Evolutionary conservation across 768 basidiomycete genomes (phyloP).

Genomic region (Suillus tomentosus): DNA sequence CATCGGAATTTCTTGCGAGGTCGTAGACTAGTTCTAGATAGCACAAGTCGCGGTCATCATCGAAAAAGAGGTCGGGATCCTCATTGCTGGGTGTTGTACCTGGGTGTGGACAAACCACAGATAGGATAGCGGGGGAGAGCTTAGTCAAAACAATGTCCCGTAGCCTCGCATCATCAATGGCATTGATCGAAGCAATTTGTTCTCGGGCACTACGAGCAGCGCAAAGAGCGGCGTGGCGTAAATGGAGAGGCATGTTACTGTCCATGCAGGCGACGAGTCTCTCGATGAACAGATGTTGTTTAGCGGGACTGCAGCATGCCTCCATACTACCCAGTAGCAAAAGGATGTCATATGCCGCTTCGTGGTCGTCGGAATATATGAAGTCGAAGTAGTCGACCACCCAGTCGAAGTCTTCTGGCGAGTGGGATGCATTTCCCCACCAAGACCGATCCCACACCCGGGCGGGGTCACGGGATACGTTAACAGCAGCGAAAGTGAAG

Average conservation of each 20-base stretch:
- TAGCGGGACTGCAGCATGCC: neutral
- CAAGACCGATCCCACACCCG: too few species aligned
- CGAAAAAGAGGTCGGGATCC: accelerated
- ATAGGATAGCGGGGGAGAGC: neutral
- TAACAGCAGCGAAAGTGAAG: neutral
- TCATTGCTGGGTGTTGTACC: neutral
- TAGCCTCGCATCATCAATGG: neutral
- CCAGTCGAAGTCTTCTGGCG: neutral
- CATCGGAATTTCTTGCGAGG: neutral
- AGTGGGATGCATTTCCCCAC: neutral
- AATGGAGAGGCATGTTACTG: neutral
- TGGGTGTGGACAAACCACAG: neutral
- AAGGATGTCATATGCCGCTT: neutral
- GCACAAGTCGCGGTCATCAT: neutral
- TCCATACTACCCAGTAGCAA: neutral
- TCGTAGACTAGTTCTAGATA: neutral
- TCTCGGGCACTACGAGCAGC: neutral
- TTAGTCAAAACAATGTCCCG: neutral
- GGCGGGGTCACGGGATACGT: too few species aligned
- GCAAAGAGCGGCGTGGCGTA: too few species aligned
- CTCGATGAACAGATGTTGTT: neutral
- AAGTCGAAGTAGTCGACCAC: neutral
- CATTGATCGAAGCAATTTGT: neutral
- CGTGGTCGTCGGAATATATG: neutral
- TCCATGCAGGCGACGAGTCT: neutral